Conservation (phyloP, 2,329 filamentous ascomycete genomes). For the Clonostachys rosea region DNA sequence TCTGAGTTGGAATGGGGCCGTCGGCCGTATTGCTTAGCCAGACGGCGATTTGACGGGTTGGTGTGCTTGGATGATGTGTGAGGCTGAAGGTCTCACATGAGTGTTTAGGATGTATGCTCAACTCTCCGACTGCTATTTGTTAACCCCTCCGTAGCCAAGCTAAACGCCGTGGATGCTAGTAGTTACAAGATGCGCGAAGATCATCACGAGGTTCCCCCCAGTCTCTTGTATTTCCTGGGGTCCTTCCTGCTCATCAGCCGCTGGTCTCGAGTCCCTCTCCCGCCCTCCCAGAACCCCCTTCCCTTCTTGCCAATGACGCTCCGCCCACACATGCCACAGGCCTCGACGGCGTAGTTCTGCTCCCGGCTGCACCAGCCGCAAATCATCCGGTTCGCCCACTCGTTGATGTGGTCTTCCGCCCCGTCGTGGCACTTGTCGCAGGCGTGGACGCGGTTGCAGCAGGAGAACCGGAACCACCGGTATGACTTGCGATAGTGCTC, state of each 20-base stretch:
- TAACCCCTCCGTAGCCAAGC: background rate
- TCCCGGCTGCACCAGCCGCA: slow-evolving; percentile 78
- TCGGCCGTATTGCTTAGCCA: background rate
- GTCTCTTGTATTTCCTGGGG: slow-evolving; percentile 65
- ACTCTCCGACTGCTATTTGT: background rate
- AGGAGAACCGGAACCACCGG: slow-evolving; percentile 63
- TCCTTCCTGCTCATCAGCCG: slow-evolving; percentile 71
- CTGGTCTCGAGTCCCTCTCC: slow-evolving; percentile 73
- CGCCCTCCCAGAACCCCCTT: slow-evolving; percentile 80
- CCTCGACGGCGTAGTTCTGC: slow-evolving; percentile 73
- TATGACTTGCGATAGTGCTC: slow-evolving; percentile 54
- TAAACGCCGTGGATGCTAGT: background rate
- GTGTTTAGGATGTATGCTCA: background rate
- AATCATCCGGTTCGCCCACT: slow-evolving; percentile 82
- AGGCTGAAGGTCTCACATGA: too few species aligned
- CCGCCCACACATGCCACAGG: slow-evolving; percentile 69
- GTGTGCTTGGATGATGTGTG: background rate
- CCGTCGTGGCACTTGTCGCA: slow-evolving; percentile 74
- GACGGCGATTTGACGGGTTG: background rate
- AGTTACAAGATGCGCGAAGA: background rate
- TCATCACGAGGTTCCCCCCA: slow-evolving; percentile 30
- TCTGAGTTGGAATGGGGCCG: too few species aligned
- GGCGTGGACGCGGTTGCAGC: slow-evolving; percentile 53
- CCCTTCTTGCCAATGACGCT: slow-evolving; percentile 63
- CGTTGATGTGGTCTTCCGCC: slow-evolving; percentile 65